A percentile compares a stretch with the other conserved stretches of the same genome.
Evolutionary conservation across 2,329 filamentous ascomycete species (phyloP).

Genomic region (Aulographum hederae): DNA sequence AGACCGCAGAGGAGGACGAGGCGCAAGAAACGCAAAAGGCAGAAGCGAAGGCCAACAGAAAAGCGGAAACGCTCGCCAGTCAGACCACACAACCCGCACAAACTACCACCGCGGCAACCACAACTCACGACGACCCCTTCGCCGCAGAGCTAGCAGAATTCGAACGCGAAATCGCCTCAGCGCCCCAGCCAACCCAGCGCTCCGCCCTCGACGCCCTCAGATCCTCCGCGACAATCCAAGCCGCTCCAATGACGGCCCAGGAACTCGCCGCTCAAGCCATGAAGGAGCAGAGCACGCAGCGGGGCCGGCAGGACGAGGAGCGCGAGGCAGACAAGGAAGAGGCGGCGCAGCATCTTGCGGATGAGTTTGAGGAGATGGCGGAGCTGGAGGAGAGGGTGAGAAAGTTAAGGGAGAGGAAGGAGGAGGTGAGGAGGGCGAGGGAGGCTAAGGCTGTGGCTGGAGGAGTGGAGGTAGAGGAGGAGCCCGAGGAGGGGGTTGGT

Average conservation of each 20-base stretch:
- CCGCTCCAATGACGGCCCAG: slow-evolving; percentile 26
- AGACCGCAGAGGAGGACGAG: background rate
- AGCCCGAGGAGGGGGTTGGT: slow-evolving; percentile 4
- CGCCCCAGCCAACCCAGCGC: slow-evolving; percentile 6
- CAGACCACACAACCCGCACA: slow-evolving; percentile 5
- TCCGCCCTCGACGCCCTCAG: slow-evolving; percentile 9
- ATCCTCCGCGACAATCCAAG: slow-evolving; percentile 22
- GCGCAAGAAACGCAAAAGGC: background rate
- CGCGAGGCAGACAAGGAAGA: slow-evolving; percentile 30
- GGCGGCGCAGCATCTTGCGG: slow-evolving; percentile 23
- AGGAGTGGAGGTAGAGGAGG: slow-evolving; percentile 1
- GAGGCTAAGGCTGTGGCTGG: slow-evolving; percentile 5
- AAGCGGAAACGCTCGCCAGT: slow-evolving; percentile 1
- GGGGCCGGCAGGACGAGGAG: slow-evolving; percentile 23
- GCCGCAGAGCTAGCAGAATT: slow-evolving; percentile 79
- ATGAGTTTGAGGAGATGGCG: slow-evolving; percentile 33
- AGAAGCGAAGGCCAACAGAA: background rate
- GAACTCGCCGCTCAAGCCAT: slow-evolving; percentile 26
- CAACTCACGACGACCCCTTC: slow-evolving; percentile 30
- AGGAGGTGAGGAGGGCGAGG: slow-evolving; percentile 18
- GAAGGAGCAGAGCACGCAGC: slow-evolving; percentile 24
- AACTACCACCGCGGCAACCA: background rate
- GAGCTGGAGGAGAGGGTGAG: slow-evolving; percentile 25
- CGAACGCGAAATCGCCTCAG: slow-evolving; percentile 54
- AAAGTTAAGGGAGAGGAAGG: slow-evolving; percentile 25